Percentiles rank a stretch among this genome's conserved stretches.
phyloP scores from a whole-genome alignment of 768 basidiomycete species.

The Tulasnella sp. region DNA sequence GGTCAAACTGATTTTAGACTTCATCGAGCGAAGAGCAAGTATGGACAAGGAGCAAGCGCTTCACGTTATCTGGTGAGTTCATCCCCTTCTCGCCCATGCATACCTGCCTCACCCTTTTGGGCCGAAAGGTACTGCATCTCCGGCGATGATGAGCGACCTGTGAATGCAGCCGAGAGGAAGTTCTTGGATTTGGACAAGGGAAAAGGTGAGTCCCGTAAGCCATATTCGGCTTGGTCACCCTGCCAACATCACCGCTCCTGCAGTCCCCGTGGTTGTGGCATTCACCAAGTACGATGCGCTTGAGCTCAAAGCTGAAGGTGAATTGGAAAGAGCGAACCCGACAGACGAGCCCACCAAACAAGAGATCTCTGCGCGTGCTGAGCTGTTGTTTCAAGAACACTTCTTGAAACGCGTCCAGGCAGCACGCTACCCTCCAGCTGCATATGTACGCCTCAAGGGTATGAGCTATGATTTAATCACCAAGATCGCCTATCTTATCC shows the following conservation, averaged over 20 bases:
- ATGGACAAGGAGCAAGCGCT: neutral
- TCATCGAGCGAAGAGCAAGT: neutral
- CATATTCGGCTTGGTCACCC: neutral
- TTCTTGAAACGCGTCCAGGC: neutral
- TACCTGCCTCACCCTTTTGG: too few species aligned
- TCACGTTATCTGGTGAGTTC: neutral
- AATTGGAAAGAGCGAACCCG: neutral
- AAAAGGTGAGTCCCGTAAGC: neutral
- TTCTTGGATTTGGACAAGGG: neutral
- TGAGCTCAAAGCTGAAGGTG: neutral
- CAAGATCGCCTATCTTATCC: too few species aligned
- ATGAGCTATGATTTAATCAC: too few species aligned
- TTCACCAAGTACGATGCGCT: neutral
- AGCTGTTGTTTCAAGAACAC: neutral
- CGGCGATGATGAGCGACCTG: too few species aligned
- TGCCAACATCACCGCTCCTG: neutral
- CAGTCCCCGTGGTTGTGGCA: neutral
- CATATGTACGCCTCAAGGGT: neutral
- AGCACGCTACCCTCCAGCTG: neutral
- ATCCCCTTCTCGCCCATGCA: neutral
- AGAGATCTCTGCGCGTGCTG: neutral
- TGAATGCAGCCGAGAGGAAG: neutral
- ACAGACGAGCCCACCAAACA: neutral
- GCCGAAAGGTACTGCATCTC: neutral
- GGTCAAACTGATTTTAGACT: neutral